Evolutionary conservation across 176 grass and related monocot species (phyloP).

Genomic region (Elymus sibiricus): DNA sequence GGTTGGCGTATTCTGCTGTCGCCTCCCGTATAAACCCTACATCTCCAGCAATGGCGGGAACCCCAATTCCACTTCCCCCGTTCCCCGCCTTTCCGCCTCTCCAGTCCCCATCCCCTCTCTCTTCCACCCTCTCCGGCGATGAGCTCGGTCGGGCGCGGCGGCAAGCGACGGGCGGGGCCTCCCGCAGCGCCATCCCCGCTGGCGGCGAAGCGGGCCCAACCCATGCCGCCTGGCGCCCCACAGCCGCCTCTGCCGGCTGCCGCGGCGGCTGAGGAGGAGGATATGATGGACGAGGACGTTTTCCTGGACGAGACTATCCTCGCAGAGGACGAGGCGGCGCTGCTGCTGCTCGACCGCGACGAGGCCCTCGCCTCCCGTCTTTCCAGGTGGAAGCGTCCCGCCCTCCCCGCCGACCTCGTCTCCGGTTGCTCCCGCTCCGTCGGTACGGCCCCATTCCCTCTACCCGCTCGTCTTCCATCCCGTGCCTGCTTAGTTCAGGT

Average conservation of each 20-base stretch:
- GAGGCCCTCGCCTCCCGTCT: conserved; percentile 75
- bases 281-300: conserved; percentile 97
- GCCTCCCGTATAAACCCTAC: conserved; percentile 35
- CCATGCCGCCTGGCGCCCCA: conserved; percentile 15
- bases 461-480: background rate
- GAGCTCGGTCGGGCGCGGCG: conserved; percentile 29
- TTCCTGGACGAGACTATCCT: conserved; percentile 76
- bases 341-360: conserved; percentile 57
- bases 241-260: conserved; percentile 23
- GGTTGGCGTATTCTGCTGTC: background rate
- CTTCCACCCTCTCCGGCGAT: conserved; percentile 13
- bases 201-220: conserved; percentile 58
- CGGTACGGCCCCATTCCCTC: conserved; percentile 17
- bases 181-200: background rate
- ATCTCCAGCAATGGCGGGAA: conserved; percentile 42
- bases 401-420: conserved; percentile 54
- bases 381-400: conserved; percentile 76
- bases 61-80: conserved; percentile 35
- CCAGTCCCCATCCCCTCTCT: background rate
- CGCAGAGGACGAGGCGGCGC: conserved; percentile 72
- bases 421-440: conserved; percentile 31
- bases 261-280: conserved; percentile 49
- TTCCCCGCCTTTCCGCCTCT: conserved; percentile 12
- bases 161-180: conserved; percentile 58
- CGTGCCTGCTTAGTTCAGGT: background rate